Percentiles rank a stretch among this genome's conserved stretches.
These are phyloP conservation scores for Keqinozyma sinolaborantium DNA, from an alignment of 1,139 yeast species.

Conservation along the genomic window DNA sequence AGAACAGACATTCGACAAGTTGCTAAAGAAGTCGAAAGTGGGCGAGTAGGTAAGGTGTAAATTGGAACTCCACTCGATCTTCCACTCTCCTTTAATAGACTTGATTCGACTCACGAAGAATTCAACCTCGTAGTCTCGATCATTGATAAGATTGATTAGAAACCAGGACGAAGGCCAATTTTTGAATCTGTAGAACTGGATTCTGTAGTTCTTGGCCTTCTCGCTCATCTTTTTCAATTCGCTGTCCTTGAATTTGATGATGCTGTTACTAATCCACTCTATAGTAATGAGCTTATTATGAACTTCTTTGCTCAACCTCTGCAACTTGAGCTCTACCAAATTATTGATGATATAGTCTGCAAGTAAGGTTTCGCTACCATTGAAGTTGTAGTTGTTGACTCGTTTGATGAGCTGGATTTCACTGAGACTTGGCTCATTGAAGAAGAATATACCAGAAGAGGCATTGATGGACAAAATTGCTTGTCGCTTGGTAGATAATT, in stretches of 20 bases:
- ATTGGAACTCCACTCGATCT: slow-evolving; percentile 43
- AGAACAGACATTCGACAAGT: slow-evolving; percentile 50
- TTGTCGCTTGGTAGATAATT: slow-evolving; percentile 31
- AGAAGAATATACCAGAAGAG: slow-evolving; percentile 43
- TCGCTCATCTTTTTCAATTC: slow-evolving; percentile 26
- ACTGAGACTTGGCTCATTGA: slow-evolving; percentile 40
- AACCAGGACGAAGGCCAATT: slow-evolving; percentile 79
- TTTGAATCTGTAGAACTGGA: slow-evolving; percentile 56
- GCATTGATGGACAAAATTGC: slow-evolving; percentile 43
- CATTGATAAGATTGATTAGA: slow-evolving; percentile 44
- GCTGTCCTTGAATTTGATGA: slow-evolving; percentile 43
- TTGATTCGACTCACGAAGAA: slow-evolving; percentile 67
- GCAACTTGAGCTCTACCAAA: slow-evolving; percentile 47
- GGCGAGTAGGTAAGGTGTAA: slow-evolving; percentile 26
- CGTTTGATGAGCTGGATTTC: slow-evolving; percentile 31
- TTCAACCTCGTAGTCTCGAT: slow-evolving; percentile 43
- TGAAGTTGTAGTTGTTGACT: slow-evolving; percentile 26
- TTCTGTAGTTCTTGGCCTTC: slow-evolving; percentile 12
- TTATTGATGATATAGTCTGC: slow-evolving; percentile 31
- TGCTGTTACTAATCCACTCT: slow-evolving; percentile 63
- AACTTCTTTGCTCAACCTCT: slow-evolving; percentile 50
- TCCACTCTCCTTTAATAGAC: slow-evolving; percentile 63
- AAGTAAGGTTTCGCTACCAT: slow-evolving; percentile 28
- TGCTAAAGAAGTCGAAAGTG: slow-evolving; percentile 33
- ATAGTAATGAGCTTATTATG: slow-evolving; percentile 56